Percentiles rank a stretch among this genome's conserved stretches.
These are phyloP conservation scores for Rhizopogon vulgaris DNA, from an alignment of 768 basidiomycete genomes.

Conservation along the genomic window DNA sequence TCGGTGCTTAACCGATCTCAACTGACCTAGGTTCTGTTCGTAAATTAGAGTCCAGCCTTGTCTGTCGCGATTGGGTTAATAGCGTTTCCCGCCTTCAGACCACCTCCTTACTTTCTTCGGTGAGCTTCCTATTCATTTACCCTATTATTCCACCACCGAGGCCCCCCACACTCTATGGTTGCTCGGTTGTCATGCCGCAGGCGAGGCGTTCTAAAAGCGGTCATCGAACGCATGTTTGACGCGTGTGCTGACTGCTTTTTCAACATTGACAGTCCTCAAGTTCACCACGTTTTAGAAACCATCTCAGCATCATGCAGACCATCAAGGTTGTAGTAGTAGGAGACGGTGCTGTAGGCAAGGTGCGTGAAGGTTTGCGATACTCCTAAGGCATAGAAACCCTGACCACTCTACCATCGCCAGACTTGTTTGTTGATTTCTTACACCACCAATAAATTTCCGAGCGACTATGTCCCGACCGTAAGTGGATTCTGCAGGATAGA, in stretches of 20 bases:
- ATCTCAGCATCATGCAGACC: conserved; percentile 67
- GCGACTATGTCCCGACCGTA: conserved; percentile 98
- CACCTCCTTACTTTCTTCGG: conserved; percentile 15
- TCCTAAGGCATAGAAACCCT: neutral
- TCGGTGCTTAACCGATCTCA: conserved; percentile 2
- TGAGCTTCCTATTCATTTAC: conserved; percentile 13
- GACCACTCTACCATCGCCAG: conserved; percentile 31
- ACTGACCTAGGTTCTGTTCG: conserved; percentile 17
- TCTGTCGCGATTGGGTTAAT: conserved; percentile 22
- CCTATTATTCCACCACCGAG: conserved; percentile 7
- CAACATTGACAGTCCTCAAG: conserved; percentile 5
- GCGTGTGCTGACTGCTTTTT: conserved; percentile 9
- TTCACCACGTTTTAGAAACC: conserved; percentile 12
- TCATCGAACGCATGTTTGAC: conserved; percentile 15
- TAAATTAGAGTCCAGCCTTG: conserved; percentile 19
- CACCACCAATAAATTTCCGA: conserved; percentile 97
- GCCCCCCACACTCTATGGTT: conserved; percentile 12
- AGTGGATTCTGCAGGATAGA: conserved; percentile 25
- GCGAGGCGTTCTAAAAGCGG: conserved; percentile 17
- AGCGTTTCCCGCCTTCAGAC: conserved; percentile 11
- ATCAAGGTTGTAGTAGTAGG: conserved; percentile 98
- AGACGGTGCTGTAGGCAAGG: conserved; percentile 98
- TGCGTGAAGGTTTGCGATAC: conserved; percentile 32
- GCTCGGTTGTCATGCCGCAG: conserved; percentile 26
- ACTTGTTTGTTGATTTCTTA: conserved; percentile 96